Base-by-base conservation (phyloP, 345 rosid genomes). In the Reutealis trisperma region DNA sequence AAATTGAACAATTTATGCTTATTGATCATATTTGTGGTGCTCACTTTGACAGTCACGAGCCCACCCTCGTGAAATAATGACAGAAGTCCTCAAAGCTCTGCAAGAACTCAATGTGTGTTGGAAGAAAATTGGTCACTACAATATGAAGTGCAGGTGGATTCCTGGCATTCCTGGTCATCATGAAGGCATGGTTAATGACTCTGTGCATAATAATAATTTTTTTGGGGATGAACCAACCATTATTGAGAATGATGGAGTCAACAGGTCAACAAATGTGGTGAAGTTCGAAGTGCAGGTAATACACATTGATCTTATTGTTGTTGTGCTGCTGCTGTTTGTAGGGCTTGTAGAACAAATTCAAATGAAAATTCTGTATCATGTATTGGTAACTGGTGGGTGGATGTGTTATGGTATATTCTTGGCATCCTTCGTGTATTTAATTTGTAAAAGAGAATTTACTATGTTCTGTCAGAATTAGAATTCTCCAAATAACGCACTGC, bases 81-180 rank as follows among this genome's bases (percentile, higher is more conserved):
- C 87, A 14, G 97, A 89, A 75, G 92, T 96, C 74, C 92, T 92
- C 74, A 89, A 87, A 83, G 96, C 99, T 30, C 79, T 96, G 82
- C 92, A 85, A 84, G 94, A 91, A 74, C 83, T 96, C 85, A 91
- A 88, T 76, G 99, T 92, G 32, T 81, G 90, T 76, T 96, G 99
- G 99, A 93, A 96, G 86, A 96, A 91, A 88, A 93, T 93, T 34
- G 97, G 98, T 65, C 97, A 92, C 67, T 93, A 96, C 87, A 92
- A 93, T 88, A 87, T 96, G 94, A 93, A 92, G 85, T 96, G 97
- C 89, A 85, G 93, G 84, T 93, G 98, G 98, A 81, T 92, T 83
- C 89, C 84, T 71, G 86, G 86, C 70, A 79, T 71, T 76, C 74
- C 90, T 54, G 90, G 86, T 80, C 90, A 85, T 80, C 87, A 73